These are phyloP conservation scores for Xylariaceae sp. DNA, from an alignment of 2,329 filamentous ascomycete species.

Conservation along the genomic window DNA sequence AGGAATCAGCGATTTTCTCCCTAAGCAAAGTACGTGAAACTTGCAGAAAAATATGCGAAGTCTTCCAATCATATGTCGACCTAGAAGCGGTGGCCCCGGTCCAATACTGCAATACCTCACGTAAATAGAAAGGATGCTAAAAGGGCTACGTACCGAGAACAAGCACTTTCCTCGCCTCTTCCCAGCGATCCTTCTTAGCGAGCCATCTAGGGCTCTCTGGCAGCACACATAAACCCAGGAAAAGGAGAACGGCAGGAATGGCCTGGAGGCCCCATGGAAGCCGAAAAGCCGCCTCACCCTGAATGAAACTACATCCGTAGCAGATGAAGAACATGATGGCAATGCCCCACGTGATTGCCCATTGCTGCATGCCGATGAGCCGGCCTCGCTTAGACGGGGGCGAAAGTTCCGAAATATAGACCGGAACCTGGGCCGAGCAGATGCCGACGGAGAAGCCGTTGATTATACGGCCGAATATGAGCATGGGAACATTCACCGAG, in stretches of 20 bases:
- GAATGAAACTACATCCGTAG: conserved; percentile 44
- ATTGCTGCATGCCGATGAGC: conserved; percentile 44
- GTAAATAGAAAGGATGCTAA: background rate
- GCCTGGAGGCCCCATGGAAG: conserved; percentile 48
- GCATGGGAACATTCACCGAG: conserved; percentile 48
- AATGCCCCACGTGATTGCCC: conserved; percentile 46
- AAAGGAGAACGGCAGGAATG: conserved; percentile 42
- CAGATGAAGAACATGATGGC: conserved; percentile 47
- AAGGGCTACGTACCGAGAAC: conserved; percentile 30
- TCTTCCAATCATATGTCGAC: background rate
- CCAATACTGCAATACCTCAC: background rate
- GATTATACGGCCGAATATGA: conserved; percentile 65
- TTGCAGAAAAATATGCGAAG: background rate
- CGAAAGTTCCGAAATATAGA: conserved; percentile 64
- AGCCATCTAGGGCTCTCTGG: conserved; percentile 51
- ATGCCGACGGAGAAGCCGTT: conserved; percentile 70
- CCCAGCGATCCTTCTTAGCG: conserved; percentile 45
- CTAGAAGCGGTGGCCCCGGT: background rate
- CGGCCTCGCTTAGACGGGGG: conserved; percentile 44
- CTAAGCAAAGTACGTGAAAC: background rate
- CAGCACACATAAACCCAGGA: conserved; percentile 40
- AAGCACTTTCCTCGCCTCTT: conserved; percentile 46
- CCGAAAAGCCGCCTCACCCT: conserved; percentile 45
- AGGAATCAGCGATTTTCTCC: background rate
- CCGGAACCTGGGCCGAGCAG: conserved; percentile 66